Evolutionary conservation across 306 rosid species (phyloP), one percentile per base, ranked within the genome.

Genomic region (Quercus glauca): DNA sequence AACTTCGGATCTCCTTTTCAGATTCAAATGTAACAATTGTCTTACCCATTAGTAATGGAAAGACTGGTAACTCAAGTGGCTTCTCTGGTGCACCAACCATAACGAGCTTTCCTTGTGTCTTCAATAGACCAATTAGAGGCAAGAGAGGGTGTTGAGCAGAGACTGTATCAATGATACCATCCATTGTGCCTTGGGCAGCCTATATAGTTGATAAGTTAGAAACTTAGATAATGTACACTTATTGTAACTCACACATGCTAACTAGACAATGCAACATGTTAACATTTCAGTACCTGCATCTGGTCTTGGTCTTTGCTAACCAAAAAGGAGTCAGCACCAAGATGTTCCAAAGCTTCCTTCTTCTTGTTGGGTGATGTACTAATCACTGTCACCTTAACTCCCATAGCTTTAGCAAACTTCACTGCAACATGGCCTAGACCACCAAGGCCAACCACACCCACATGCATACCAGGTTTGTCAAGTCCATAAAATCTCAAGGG

Each of bases 391-490:
- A 87, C 88, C 60, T 81, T 69, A 28, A 55, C 65, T n/a, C 87
- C 87, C 73, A 87, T 29, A 37, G 86, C 82, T 52, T 82, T 85
- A 3, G 82, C 89, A 61, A 86, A 82, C 74, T 85, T 82, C 0
- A 86, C 86, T 7, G 88, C 90, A 25, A 87, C 3, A 5, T 87
- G 90, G 20, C 88, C 90, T 28, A 87, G 60, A 7, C 88, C 90
- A 35, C 90, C 90, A 2, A 87, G 79, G 29, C 90, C 88, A 28
- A 87, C 90, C 76, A 87, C 90, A 28, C 85, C 90, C 26, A 84
- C 11, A 3, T 84, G 84, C n/a, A 76, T 0, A 2, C 81, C 86
- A 3, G 84, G 81, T 58, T 76, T 69, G 33, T 73, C 81, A 11
- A 87, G 76, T 6, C 74, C 86, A 55, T 52, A 87, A 63, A 73